A percentile compares a stretch with the other conserved stretches of the same genome.
Evolutionary conservation across 176 grass and related monocot species (phyloP).

Genomic region (Aegilops longissima): DNA sequence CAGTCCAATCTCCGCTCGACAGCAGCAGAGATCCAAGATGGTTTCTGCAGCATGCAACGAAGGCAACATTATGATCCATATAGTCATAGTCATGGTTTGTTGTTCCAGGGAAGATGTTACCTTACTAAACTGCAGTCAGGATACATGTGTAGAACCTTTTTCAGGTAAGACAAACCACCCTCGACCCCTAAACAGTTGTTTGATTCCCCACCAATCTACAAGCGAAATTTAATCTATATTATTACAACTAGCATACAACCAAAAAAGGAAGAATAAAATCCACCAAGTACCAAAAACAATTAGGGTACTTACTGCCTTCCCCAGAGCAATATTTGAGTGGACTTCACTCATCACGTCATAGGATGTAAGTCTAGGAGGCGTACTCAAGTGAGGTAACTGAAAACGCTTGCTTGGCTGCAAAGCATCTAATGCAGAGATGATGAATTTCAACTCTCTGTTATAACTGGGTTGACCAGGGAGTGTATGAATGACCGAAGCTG

Average conservation of each 20-base stretch:
- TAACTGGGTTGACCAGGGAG: slow-evolving; percentile 61
- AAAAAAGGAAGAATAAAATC: not conserved
- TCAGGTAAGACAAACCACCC: slow-evolving; percentile 65
- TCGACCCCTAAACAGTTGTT: slow-evolving; percentile 51
- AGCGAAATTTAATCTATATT: slow-evolving; percentile 7
- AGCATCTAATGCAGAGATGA: slow-evolving; percentile 83
- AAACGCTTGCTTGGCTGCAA: slow-evolving; percentile 69
- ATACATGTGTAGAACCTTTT: slow-evolving; percentile 91
- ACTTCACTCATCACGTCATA: slow-evolving; percentile 73
- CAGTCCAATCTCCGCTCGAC: slow-evolving; percentile 73
- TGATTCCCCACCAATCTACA: slow-evolving; percentile 53
- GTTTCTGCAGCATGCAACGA: slow-evolving; percentile 58
- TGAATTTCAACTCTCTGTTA: slow-evolving; percentile 68
- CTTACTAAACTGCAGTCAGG: slow-evolving; percentile 80
- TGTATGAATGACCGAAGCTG: slow-evolving; percentile 63
- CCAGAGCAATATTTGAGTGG: slow-evolving; percentile 83
- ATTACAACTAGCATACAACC: slow-evolving; percentile 3
- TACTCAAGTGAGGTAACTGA: slow-evolving; percentile 53
- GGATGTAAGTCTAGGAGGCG: slow-evolving; percentile 51
- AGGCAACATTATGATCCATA: slow-evolving; percentile 21
- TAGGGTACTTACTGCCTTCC: slow-evolving; percentile 72
- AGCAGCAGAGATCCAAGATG: slow-evolving; percentile 81
- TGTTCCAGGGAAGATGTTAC: slow-evolving; percentile 43
- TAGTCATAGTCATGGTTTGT: not conserved
- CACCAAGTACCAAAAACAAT: slow-evolving; percentile 9